Evolutionary conservation across 495 filamentous ascomycete genomes (phyloP).

Genomic region (Hypoxylon fuscum): DNA sequence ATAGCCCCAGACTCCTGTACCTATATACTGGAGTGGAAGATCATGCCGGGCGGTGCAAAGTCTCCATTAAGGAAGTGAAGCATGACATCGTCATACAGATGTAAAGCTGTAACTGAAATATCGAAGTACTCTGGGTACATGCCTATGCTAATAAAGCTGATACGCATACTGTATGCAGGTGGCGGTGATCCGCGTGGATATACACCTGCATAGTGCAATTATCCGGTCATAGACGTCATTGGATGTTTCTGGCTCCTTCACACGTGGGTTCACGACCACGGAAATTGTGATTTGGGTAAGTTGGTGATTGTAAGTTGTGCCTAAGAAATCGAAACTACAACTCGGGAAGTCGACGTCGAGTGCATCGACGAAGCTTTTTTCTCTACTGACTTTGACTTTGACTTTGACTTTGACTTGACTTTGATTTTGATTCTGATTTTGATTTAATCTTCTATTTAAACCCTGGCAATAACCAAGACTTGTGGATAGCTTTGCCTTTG

Average conservation of each 20-base stretch:
- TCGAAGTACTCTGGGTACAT: neutral
- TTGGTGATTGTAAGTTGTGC: neutral
- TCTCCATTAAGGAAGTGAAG: neutral
- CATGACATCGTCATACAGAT: neutral
- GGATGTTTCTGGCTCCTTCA: neutral
- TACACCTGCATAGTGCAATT: neutral
- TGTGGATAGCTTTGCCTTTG: too few relatives aligned
- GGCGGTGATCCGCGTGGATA: neutral
- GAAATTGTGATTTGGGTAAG: neutral
- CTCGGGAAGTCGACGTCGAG: too few relatives aligned
- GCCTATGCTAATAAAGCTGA: neutral
- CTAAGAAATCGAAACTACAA: too few relatives aligned
- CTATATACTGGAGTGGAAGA: too few relatives aligned
- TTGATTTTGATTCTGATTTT: too few relatives aligned
- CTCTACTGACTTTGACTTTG: too few relatives aligned
- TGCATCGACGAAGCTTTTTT: too few relatives aligned
- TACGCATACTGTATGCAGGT: neutral
- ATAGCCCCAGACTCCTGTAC: too few relatives aligned
- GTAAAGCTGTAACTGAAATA: neutral
- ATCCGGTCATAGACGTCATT: constrained; percentile 1
- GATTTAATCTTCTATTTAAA: too few relatives aligned
- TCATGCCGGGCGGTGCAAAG: too few relatives aligned
- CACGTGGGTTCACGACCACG: neutral
- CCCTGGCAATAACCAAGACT: too few relatives aligned
- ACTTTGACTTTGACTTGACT: too few relatives aligned